These are phyloP conservation scores for Trichoderma brevicompactum DNA, from an alignment of 2,329 filamentous ascomycete genomes.

Conservation along the genomic window DNA sequence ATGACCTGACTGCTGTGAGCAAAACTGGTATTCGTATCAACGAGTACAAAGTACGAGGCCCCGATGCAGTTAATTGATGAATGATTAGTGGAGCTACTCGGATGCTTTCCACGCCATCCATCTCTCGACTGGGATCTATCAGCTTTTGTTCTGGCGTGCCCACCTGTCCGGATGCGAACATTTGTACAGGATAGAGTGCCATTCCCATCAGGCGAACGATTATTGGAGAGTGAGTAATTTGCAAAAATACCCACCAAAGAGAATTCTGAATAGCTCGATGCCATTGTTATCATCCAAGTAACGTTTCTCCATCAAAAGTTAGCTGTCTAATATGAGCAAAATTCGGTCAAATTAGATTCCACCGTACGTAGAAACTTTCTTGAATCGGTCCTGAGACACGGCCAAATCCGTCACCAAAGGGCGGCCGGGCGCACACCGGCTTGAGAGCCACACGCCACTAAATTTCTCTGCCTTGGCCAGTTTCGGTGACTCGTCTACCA, in stretches of 20 bases:
- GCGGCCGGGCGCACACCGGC: not conserved
- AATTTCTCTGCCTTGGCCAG: not conserved
- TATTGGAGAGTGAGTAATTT: not conserved
- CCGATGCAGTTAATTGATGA: not conserved
- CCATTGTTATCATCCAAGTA: too few relatives aligned
- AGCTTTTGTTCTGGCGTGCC: conserved; percentile 1
- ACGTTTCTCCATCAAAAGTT: too few relatives aligned
- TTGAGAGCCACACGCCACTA: conserved; percentile 12
- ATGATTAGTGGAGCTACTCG: not conserved
- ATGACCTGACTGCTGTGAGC: not conserved
- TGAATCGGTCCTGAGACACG: not conserved
- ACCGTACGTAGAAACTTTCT: not conserved
- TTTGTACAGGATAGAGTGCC: not conserved
- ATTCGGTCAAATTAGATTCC: not conserved
- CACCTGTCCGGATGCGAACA: conserved; percentile 1
- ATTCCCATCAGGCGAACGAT: not conserved
- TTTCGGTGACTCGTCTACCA: not conserved
- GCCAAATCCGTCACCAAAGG: not conserved
- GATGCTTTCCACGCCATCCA: conserved; percentile 7
- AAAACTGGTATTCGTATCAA: not conserved
- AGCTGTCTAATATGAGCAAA: not conserved
- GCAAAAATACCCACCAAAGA: too few relatives aligned
- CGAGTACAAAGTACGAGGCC: not conserved
- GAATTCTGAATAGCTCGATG: too few relatives aligned
- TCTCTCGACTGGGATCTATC: not conserved